Conservation (phyloP, 371 early-diverging fungal genomes). For the Mortierella sp. region DNA sequence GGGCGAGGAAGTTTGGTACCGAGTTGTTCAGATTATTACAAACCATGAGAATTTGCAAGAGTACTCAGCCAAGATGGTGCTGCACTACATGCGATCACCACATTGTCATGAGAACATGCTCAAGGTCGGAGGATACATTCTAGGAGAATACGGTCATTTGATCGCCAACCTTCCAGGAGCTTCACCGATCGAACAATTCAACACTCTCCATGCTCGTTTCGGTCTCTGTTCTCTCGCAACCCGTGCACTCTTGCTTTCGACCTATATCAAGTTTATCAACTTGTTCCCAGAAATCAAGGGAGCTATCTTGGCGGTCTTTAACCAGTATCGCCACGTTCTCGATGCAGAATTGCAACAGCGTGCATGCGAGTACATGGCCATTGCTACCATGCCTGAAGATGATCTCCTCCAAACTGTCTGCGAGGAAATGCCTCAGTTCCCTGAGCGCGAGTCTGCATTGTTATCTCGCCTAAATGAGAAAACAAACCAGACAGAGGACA, state of each 20-base stretch:
- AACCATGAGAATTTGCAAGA: slow-evolving; percentile 94
- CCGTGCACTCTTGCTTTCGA: slow-evolving; percentile 88
- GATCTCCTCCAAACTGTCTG: slow-evolving; percentile 93
- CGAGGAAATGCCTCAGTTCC: slow-evolving; percentile 98
- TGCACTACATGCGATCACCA: slow-evolving; percentile 84
- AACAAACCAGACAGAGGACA: slow-evolving; percentile 93
- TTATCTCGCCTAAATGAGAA: slow-evolving; percentile 84
- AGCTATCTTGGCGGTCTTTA: slow-evolving; percentile 85
- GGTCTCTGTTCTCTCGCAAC: slow-evolving; percentile 83
- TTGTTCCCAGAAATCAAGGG: slow-evolving; percentile 97
- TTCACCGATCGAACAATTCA: slow-evolving; percentile 93
- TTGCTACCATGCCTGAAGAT: slow-evolving; percentile 85
- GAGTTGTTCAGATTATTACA: slow-evolving; percentile 95
- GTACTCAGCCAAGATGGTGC: slow-evolving; percentile 90
- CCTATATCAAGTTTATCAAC: slow-evolving; percentile 94
- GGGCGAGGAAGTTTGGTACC: slow-evolving; percentile 97
- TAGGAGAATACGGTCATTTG: slow-evolving; percentile 97
- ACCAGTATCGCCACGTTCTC: slow-evolving; percentile 87
- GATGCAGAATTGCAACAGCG: slow-evolving; percentile 97
- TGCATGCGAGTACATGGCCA: slow-evolving; percentile 94
- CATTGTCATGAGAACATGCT: slow-evolving; percentile 94
- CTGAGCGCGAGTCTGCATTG: slow-evolving; percentile 93
- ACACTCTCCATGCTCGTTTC: slow-evolving; percentile 92
- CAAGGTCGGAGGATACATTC: slow-evolving; percentile 95
- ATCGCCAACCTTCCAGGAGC: slow-evolving; percentile 89